These are phyloP conservation scores for Amaranthus palmeri DNA, from an alignment of 148 eudicot species.

Conservation along the genomic window DNA sequence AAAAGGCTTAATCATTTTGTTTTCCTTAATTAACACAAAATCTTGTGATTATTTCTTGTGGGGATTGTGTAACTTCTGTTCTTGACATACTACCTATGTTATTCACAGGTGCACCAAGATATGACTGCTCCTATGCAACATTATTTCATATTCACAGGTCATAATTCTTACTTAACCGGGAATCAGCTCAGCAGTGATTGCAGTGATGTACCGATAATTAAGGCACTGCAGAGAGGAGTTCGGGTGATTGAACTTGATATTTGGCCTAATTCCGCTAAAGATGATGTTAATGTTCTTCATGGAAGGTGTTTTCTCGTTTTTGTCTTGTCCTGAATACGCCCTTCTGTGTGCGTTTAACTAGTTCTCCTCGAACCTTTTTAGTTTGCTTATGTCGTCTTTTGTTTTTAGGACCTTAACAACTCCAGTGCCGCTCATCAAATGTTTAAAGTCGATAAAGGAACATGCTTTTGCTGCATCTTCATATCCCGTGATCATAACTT, in stretches of 20 bases:
- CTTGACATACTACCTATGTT: slow-evolving; percentile 25
- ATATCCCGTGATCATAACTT: slow-evolving; percentile 81
- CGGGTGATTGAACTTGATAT: slow-evolving; percentile 93
- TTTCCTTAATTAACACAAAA: background rate
- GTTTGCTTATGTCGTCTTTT: slow-evolving; percentile 6
- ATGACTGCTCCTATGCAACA: slow-evolving; percentile 97
- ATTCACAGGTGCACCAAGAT: slow-evolving; percentile 92
- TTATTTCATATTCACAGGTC: slow-evolving; percentile 89
- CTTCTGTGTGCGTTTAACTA: background rate
- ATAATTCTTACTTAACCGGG: slow-evolving; percentile 89
- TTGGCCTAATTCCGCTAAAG: slow-evolving; percentile 87
- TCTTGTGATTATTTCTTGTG: background rate
- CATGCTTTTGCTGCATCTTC: slow-evolving; percentile 81
- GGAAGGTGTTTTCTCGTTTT: slow-evolving; percentile 58
- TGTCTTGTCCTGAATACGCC: background rate
- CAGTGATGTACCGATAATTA: slow-evolving; percentile 81
- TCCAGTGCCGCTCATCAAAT: slow-evolving; percentile 71
- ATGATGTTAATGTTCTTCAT: slow-evolving; percentile 83
- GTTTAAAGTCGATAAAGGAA: slow-evolving; percentile 77
- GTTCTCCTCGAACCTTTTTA: background rate
- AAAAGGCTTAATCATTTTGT: too few species aligned
- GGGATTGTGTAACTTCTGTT: background rate
- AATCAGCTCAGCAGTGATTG: slow-evolving; percentile 94
- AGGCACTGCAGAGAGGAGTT: slow-evolving; percentile 76
- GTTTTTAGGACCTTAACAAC: slow-evolving; percentile 79